phyloP scores from a whole-genome alignment of 2,329 filamentous ascomycete species.

The Pseudogymnoascus sp. region DNA sequence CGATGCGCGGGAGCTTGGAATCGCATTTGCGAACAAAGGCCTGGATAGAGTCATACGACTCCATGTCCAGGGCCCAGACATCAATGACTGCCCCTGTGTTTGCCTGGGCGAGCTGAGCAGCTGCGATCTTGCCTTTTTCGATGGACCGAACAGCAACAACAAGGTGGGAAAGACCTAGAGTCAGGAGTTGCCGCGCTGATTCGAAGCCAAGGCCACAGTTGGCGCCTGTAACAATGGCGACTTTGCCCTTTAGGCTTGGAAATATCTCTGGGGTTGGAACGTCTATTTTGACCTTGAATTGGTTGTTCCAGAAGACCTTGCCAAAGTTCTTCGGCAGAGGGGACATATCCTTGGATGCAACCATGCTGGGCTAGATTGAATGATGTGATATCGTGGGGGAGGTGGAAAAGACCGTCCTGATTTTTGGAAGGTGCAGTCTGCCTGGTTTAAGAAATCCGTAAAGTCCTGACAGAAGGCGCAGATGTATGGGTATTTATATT shows the following conservation, averaged over 20 bases:
- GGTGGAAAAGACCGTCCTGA: background rate
- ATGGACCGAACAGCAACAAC: slow-evolving; percentile 40
- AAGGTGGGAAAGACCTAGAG: slow-evolving; percentile 33
- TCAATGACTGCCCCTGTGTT: slow-evolving; percentile 33
- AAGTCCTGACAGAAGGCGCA: background rate
- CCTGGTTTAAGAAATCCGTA: background rate
- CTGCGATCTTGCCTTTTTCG: slow-evolving; percentile 36
- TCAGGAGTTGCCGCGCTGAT: slow-evolving; percentile 34
- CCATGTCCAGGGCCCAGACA: slow-evolving; percentile 43
- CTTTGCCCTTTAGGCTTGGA: slow-evolving; percentile 15
- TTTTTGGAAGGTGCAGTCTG: background rate
- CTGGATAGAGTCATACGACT: slow-evolving; percentile 36
- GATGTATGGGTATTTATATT: background rate
- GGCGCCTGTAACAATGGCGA: slow-evolving; percentile 42
- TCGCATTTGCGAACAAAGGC: slow-evolving; percentile 33
- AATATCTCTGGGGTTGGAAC: background rate
- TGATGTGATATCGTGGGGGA: background rate
- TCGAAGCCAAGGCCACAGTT: slow-evolving; percentile 45
- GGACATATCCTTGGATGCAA: slow-evolving; percentile 11
- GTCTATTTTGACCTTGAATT: slow-evolving; percentile 10
- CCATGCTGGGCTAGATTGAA: background rate
- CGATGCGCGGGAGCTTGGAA: slow-evolving; percentile 31
- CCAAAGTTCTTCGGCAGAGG: slow-evolving; percentile 8
- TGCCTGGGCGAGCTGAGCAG: slow-evolving; percentile 24
- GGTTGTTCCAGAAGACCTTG: slow-evolving; percentile 12